phyloP scores from a whole-genome alignment of 768 basidiomycete species.

The Agaricus blazei region DNA sequence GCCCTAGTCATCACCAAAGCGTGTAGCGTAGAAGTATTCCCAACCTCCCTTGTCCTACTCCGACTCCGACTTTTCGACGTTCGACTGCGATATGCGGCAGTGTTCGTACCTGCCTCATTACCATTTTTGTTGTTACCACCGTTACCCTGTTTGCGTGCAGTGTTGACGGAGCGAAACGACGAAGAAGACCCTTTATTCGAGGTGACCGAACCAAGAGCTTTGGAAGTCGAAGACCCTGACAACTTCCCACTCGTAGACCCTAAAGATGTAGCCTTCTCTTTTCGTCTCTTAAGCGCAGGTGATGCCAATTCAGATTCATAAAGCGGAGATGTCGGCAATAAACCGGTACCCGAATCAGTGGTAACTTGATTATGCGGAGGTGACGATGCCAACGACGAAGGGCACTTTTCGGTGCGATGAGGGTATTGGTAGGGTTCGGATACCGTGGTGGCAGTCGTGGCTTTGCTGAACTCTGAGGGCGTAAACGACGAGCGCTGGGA shows the following conservation, averaged over 20 bases:
- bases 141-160: background rate
- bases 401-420: background rate
- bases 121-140: background rate
- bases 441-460: slow-evolving; percentile 5
- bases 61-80: slow-evolving; percentile 6
- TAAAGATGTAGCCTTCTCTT: slow-evolving; percentile 1
- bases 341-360: background rate
- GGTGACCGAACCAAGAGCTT: background rate
- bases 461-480: background rate
- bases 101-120: too few relatives aligned
- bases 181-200: slow-evolving; percentile 2
- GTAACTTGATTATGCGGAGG: background rate
- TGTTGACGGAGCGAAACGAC: background rate
- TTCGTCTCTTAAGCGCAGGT: slow-evolving; percentile 2
- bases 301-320: background rate
- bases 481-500: slow-evolving; percentile 3
- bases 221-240: background rate
- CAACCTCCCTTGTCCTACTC: slow-evolving; percentile 1
- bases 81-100: background rate
- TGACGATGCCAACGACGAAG: background rate
- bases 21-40: background rate
- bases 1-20: slow-evolving; percentile 6
- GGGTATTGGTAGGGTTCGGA: background rate
- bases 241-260: slow-evolving; percentile 1
- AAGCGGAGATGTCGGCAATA: slow-evolving; percentile 5